phyloP scores from a whole-genome alignment of 768 basidiomycete genomes.

The Tubosaeta sp. region DNA sequence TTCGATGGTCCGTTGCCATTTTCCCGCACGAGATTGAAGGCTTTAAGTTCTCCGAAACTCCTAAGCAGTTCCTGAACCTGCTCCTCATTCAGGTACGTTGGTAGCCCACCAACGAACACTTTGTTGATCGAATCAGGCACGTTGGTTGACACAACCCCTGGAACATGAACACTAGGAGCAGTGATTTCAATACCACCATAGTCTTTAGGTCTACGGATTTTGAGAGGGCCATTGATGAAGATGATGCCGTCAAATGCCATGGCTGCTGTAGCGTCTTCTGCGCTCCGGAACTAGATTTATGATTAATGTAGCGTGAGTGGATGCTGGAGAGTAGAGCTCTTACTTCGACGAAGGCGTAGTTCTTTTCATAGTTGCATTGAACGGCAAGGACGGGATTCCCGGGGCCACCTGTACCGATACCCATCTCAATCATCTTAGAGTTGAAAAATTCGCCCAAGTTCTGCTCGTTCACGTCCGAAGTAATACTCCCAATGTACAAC shows the following conservation, averaged over 20 bases:
- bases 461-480: conserved; percentile 89
- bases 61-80: conserved; percentile 98
- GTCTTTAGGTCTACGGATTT: conserved; percentile 97
- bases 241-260: conserved; percentile 98
- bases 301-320: conserved; percentile 6
- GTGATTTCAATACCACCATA: conserved; percentile 77
- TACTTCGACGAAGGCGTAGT: conserved; percentile 98
- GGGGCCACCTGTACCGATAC: conserved; percentile 74
- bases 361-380: conserved; percentile 98
- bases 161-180: conserved; percentile 72
- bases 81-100: conserved; percentile 94
- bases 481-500: conserved; percentile 96
- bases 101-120: conserved; percentile 94
- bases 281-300: conserved; percentile 82
- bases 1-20: conserved; percentile 85
- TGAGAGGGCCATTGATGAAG: conserved; percentile 91
- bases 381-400: conserved; percentile 92
- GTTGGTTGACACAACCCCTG: conserved; percentile 93
- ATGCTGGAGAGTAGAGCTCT: conserved; percentile 12
- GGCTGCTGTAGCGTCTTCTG: conserved; percentile 93
- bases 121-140: conserved; percentile 98
- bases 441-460: conserved; percentile 95
- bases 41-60: conserved; percentile 95
- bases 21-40: conserved; percentile 97
- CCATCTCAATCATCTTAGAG: conserved; percentile 90